Evolutionary conservation across 768 basidiomycete genomes (phyloP), one percentile per base, ranked within the genome.

Genomic region (Mycena pura): DNA sequence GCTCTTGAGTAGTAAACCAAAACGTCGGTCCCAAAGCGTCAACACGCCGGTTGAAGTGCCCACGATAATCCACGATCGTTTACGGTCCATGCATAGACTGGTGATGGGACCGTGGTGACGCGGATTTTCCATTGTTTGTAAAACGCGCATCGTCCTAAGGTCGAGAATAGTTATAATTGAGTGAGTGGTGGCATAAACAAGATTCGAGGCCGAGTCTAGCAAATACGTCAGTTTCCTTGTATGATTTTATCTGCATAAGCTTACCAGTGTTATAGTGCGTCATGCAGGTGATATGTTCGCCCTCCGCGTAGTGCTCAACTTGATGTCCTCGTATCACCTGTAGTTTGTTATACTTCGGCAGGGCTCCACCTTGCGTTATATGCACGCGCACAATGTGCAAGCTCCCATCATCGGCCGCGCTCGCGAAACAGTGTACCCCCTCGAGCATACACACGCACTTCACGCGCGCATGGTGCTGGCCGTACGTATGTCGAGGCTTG

Each of bases 21-120:
- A 99, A 10, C 96, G 90, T 40, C 94, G 86, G 76, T 99, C 97
- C 95, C 96, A 99, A 3, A 99, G 81, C 0, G 92, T 88, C 13
- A 99, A 77, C 14, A 90, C 86, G 6, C 96, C 97, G 2, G 84
- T 86, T 3, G 90, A 86, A 1, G 96, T 97, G 3, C 93, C 96
- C 17, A 92, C 88, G 13, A 97, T 80, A 24, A 96, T 81, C 96
- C 96, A 99, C 6, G 91, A 85, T 24, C 84, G 86, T 69, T 90
- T 92, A 31, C 87, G 86, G 71, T 96, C 95, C 44, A 95, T 73
- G 66, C 93, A 96, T 57, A 96, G 73, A 38, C 87, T 84, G 0
- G 94, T 92, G 60, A 98, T 93, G 0, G 94, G 87, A 0, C 97
- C 96, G 66, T 87, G 84, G 67, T 96, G 88, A 36, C 88, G 83